Base-by-base conservation (phyloP, 129 eudicot genomes). In the Lonicera japonica region DNA sequence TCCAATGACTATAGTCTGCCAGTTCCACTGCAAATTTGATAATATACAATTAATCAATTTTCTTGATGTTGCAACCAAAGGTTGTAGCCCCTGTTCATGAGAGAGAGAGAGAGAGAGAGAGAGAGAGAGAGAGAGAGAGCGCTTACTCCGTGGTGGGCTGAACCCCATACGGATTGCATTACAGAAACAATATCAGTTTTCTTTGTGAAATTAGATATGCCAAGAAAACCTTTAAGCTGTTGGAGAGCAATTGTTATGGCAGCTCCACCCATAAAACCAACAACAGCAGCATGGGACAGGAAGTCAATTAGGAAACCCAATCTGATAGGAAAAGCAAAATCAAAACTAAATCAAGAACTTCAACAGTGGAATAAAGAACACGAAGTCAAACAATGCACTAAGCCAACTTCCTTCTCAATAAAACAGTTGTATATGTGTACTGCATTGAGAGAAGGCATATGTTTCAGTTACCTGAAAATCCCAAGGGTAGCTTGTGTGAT, bases 401-500 rank as follows among this genome's bases (percentile, higher is more conserved):
- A 21, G 40, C 2, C 2, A 1, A 8, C 43, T 38, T 38, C 10
- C 2, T 25, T 14, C 16, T 20, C 1, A 15, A 21, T 21, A 2
- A 15, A 54, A 54, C 7, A 4, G 5, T 8, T 38, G 21, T 23
- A 19, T n/a, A n/a, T 6, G 47, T 29, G 17, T 17, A 21, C 20
- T 38, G 48, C 36, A 16, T 38, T 21, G 18, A 51, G 52, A 5
- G 17, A 19, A 11, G 5, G 50, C 11, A 21, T n/a, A n/a, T 34
- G 60, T 61, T 11, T 17, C 43, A 10, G 25, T 64, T 71, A 89
- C 97, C 97, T 82, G 57, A 89, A 74, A 54, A 89, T 60, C 17
- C 97, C 97, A 40, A 89, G 91, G 17, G 91, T 76, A n/a, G 82
- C 87, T 72, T 89, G 97, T 21, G 97, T 89, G 48, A 89, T 71